Conservation (phyloP, 2,329 filamentous ascomycete genomes). For the Cordyceps tenuipes region DNA sequence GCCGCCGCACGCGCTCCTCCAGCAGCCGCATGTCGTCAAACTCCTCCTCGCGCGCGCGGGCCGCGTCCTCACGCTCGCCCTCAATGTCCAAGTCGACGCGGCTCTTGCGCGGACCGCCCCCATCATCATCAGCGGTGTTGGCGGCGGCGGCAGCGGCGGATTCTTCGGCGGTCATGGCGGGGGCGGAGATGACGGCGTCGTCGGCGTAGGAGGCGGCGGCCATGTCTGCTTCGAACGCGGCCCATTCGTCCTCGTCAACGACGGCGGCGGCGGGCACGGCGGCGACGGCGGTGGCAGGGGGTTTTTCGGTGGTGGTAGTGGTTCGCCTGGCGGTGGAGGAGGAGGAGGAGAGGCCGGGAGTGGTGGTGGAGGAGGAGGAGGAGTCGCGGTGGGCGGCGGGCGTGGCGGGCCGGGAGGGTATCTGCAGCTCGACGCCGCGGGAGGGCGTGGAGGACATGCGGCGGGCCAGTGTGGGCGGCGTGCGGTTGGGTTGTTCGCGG, state of each 20-base stretch:
- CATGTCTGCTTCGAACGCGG: conserved; percentile 79
- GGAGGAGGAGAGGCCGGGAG: conserved; percentile 19
- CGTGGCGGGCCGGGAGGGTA: conserved; percentile 56
- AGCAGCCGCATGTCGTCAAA: conserved; percentile 78
- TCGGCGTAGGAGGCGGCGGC: conserved; percentile 36
- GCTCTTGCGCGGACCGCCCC: conserved; percentile 34
- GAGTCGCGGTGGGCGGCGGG: conserved; percentile 38
- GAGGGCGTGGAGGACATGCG: conserved; percentile 44
- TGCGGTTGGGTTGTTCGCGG: conserved; percentile 22
- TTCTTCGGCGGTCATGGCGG: conserved; percentile 57
- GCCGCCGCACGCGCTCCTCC: conserved; percentile 58
- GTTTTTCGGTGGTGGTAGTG: neutral
- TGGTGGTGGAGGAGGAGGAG: conserved; percentile 35
- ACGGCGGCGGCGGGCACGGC: conserved; percentile 14
- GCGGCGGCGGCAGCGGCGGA: conserved; percentile 44
- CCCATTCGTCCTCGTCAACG: conserved; percentile 72
- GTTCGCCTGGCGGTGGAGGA: conserved; percentile 8
- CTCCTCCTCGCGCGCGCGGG: conserved; percentile 63
- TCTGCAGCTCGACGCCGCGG: conserved; percentile 52
- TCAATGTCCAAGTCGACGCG: conserved; percentile 47
- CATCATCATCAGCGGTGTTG: conserved; percentile 21
- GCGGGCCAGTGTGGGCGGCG: conserved; percentile 36
- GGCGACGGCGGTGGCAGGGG: too few species aligned
- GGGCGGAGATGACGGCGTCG: conserved; percentile 58
- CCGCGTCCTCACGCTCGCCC: conserved; percentile 69